Evolutionary conservation across 768 basidiomycete species (phyloP), one percentile per base, ranked within the genome.

Genomic region (Panellus pusillus): DNA sequence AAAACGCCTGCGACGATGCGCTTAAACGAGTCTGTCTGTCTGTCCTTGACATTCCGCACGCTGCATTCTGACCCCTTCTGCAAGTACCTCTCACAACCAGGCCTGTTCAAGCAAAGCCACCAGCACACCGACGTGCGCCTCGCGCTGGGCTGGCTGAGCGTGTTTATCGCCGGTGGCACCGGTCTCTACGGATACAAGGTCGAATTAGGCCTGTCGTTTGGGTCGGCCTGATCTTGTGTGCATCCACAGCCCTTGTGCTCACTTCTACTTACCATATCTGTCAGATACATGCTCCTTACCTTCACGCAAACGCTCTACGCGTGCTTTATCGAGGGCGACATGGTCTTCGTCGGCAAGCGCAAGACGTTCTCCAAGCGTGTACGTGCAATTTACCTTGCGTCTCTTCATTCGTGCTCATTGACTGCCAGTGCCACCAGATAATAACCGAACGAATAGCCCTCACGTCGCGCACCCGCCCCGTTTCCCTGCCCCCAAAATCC

Each of bases 291-390:
- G 40, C 46, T 87, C 38, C 73, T 98, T 56, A 91, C 89, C 3
- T 66, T 79, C 24, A 65, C 85, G 11, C 88, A 93, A 68, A 81
- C 88, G 12, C 72, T 91, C 29, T 96, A 96, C 65, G 80, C 87
- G n/a, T 91, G 89, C 66, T 90, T 91, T 59, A 70, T 95, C 52
- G 93, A 95, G 67, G 86, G 87, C 31, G 79, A 89, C 54, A 86
- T 83, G 47, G 83, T 96, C 55, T 98, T 93, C 66, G 83, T 89
- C 20, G 94, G 94, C 32, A 91, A 88, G 66, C 84, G 94, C 58
- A 93, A 95, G 72, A 88, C 90, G 14, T 84, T 96, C 58, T 89
- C 90, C 14, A 93, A 91, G 68, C 80, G 91, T 54, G 91, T 92
- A 60, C 54, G 85, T 45, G 32, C 8, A 3, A 35, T n/a, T n/a